Evolutionary conservation across 192 early-diverging fungal species (phyloP).

Genomic region (Entomortierella chlamydospora): DNA sequence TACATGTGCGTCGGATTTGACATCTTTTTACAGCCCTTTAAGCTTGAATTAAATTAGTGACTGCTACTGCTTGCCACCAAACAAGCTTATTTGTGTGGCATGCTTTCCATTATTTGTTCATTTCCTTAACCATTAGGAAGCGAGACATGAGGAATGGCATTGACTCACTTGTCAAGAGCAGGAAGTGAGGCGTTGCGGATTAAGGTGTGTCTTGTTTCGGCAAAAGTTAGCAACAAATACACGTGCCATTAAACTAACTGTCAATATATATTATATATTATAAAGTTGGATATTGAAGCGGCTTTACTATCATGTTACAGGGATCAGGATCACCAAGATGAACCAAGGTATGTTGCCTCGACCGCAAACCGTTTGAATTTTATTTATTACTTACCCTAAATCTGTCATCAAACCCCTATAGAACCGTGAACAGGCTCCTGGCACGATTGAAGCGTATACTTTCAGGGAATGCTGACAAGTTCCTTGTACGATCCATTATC

Average conservation of each 20-base stretch:
- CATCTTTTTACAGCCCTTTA: no score
- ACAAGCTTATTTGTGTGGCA: slow-evolving; percentile 1
- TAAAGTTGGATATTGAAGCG: slow-evolving; percentile 48
- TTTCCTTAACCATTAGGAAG: not conserved
- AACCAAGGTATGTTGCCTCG: slow-evolving; percentile 1
- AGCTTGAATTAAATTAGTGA: slow-evolving; percentile 4
- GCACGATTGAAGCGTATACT: slow-evolving; percentile 11
- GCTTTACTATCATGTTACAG: slow-evolving; percentile 34
- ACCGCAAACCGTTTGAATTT: no score
- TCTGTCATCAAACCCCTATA: slow-evolving; percentile 7
- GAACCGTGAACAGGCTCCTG: slow-evolving; percentile 1
- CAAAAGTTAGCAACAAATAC: no score
- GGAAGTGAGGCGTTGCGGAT: slow-evolving; percentile 19
- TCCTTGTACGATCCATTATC: slow-evolving; percentile 1
- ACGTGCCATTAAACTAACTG: no score
- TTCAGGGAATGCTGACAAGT: not conserved
- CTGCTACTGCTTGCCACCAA: not conserved
- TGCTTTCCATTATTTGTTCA: not conserved
- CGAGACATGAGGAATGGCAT: slow-evolving; percentile 13
- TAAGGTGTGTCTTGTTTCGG: slow-evolving; percentile 34
- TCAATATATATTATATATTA: no score
- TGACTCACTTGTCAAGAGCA: slow-evolving; percentile 38
- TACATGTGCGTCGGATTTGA: no score
- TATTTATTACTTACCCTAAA: no score
- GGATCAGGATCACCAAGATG: not conserved